Conservation (phyloP, 2,329 filamentous ascomycete species). For the Acephala macrosclerotiorum region DNA sequence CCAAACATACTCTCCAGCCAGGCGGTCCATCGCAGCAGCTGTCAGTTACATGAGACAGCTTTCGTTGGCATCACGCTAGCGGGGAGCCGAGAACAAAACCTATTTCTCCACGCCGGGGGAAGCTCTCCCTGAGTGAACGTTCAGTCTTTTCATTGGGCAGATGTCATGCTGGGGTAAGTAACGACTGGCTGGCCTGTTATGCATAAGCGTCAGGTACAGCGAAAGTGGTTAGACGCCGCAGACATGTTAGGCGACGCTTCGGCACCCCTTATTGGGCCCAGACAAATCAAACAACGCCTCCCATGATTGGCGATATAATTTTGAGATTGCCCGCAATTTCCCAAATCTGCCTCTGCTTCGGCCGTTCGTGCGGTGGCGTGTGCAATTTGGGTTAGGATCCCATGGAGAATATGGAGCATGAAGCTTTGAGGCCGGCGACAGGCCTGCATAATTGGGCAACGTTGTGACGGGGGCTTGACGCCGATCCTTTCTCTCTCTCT, state of each 20-base stretch:
- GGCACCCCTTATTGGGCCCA: conserved; percentile 10
- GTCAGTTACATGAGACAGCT: conserved; percentile 13
- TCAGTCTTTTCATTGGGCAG: neutral
- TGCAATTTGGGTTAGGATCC: conserved; percentile 4
- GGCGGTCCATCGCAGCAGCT: too few relatives aligned
- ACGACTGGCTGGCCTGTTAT: conserved; percentile 16
- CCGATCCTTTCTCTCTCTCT: neutral
- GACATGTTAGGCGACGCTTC: neutral
- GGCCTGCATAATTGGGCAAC: neutral
- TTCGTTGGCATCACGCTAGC: neutral
- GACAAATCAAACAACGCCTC: conserved; percentile 9
- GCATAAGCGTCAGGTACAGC: conserved; percentile 32
- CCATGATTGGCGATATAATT: conserved; percentile 10
- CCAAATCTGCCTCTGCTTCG: conserved; percentile 6
- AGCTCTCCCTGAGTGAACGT: neutral
- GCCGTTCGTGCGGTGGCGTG: conserved; percentile 1
- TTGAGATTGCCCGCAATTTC: conserved; percentile 27
- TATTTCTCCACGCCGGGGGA: neutral
- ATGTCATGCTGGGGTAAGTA: conserved; percentile 4
- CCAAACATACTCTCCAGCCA: neutral
- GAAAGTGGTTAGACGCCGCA: conserved; percentile 16
- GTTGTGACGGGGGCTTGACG: neutral
- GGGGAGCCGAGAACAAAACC: neutral
- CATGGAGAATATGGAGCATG: neutral
- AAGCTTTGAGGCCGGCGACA: conserved; percentile 3